Percentiles rank a stretch among this genome's conserved stretches.
phyloP scores from a whole-genome alignment of 805 yeast genomes.

The Cyberlindnera samutprakarnensis region DNA sequence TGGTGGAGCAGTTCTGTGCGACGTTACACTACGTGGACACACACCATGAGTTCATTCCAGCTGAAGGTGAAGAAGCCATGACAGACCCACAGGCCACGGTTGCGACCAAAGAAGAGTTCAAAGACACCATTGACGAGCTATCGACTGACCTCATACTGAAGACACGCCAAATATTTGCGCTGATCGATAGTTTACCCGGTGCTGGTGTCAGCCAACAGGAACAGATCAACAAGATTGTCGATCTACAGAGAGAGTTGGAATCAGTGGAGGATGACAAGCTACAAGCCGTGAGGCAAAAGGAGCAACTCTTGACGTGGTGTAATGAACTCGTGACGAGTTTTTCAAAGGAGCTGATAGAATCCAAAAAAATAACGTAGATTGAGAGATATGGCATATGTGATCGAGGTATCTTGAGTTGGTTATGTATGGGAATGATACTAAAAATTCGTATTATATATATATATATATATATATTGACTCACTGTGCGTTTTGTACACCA shows the following conservation, averaged over 20 bases:
- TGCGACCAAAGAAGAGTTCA: conserved; percentile 35
- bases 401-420: too few species aligned
- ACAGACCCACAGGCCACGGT: conserved; percentile 56
- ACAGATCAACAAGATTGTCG: conserved; percentile 59
- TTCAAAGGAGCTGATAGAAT: conserved; percentile 29
- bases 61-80: conserved; percentile 43
- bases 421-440: background rate
- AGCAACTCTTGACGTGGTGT: conserved; percentile 50
- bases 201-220: conserved; percentile 75
- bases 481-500: conserved; percentile 35
- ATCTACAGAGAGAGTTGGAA: conserved; percentile 53
- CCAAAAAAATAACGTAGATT: conserved; percentile 24
- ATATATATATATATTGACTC: too few species aligned
- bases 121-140: conserved; percentile 59
- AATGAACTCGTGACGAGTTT: conserved; percentile 55
- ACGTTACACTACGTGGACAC: conserved; percentile 74
- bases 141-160: conserved; percentile 80
- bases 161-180: conserved; percentile 76
- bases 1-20: conserved; percentile 74
- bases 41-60: conserved; percentile 54
- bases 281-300: conserved; percentile 55
- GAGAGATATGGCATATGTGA: too few species aligned
- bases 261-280: conserved; percentile 52
- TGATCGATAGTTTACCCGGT: conserved; percentile 88
- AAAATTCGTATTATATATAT: too few species aligned